Evolutionary conservation across 495 filamentous ascomycete genomes (phyloP).

Genomic region (Penicillium angulare): DNA sequence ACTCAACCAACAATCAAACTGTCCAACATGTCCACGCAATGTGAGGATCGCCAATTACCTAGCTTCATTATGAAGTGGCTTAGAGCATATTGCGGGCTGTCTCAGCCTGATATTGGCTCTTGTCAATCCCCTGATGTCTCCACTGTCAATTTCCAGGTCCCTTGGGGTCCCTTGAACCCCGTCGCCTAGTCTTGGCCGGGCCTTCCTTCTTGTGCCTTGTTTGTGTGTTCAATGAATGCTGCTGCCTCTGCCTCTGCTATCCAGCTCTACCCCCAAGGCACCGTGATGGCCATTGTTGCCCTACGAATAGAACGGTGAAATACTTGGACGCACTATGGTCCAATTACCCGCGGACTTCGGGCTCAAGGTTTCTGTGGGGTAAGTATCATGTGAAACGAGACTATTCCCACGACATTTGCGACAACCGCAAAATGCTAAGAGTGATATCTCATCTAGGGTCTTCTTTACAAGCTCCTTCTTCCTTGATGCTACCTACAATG

Average conservation of each 20-base stretch:
- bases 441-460: slow-evolving; percentile 19
- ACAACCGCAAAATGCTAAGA: slow-evolving; percentile 9
- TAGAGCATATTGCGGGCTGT: neutral
- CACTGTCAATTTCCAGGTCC: slow-evolving; percentile 8
- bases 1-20: slow-evolving; percentile 4
- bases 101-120: neutral
- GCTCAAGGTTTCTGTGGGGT: slow-evolving; percentile 40
- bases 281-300: slow-evolving; percentile 15
- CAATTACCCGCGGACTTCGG: slow-evolving; percentile 34
- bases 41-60: slow-evolving; percentile 18
- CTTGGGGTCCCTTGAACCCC: neutral
- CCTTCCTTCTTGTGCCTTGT: slow-evolving; percentile 1
- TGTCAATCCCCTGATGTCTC: slow-evolving; percentile 25
- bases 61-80: neutral
- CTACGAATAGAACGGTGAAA: slow-evolving; percentile 2
- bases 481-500: slow-evolving; percentile 33
- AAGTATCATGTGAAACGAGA: slow-evolving; percentile 19
- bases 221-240: neutral
- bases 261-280: slow-evolving; percentile 1
- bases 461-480: slow-evolving; percentile 38
- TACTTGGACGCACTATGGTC: slow-evolving; percentile 26
- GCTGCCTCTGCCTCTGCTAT: neutral
- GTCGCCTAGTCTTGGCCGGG: slow-evolving; percentile 1
- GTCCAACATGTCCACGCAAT: slow-evolving; percentile 24
- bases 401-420: too few relatives aligned